Base-by-base conservation (phyloP, 768 basidiomycete species). In the Gyrodon lividus region DNA sequence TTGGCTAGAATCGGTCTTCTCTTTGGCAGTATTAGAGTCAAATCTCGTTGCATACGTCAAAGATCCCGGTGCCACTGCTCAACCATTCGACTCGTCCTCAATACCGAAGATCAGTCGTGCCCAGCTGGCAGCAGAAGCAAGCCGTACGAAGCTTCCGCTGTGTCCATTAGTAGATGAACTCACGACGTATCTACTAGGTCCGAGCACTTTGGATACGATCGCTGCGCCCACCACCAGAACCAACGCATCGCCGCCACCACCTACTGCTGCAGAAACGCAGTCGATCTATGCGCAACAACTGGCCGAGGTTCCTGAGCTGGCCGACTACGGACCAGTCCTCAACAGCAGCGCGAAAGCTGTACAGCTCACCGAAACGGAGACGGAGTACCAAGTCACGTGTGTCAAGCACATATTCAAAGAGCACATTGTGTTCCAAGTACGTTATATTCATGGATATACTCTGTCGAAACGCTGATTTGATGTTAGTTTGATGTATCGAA, bases 361-460 rank as follows among this genome's bases (percentile, higher is more conserved):
- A 20, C 89, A 87, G 56, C 83, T 98, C 51, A 98, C 97, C 13
- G 97, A 99, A 73, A 89, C 82, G 62, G 97, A 98, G 72, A 98
- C 94, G 4, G 97, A 98, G 72, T 99, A 98, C 66, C 93, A 97
- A 64, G 96, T 98, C 42, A 84, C 89, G 9, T 92, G 91, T 60
- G 91, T 97, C 70, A 98, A 98, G 74, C 97, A 99, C 69, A 82
- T 98, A 51, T 99, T 93, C 81, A 86, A 84, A 66, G 91, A 93
- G 54, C 92, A 98, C 65, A 69, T 98, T 52, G 95, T 99, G 37
- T 98, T 99, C 84, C 96, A 96, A 81, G 93, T 92, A 64, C 46
- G 82, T 62, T 24, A 33, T 34, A 14, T 20, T 43, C 19, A 16
- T 24, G 4, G 24, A 6, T 44, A 26, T 17, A 43, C 16, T n/a